Conservation (phyloP, 202 grass and related monocot species). For the Brachypodium distachyon region DNA sequence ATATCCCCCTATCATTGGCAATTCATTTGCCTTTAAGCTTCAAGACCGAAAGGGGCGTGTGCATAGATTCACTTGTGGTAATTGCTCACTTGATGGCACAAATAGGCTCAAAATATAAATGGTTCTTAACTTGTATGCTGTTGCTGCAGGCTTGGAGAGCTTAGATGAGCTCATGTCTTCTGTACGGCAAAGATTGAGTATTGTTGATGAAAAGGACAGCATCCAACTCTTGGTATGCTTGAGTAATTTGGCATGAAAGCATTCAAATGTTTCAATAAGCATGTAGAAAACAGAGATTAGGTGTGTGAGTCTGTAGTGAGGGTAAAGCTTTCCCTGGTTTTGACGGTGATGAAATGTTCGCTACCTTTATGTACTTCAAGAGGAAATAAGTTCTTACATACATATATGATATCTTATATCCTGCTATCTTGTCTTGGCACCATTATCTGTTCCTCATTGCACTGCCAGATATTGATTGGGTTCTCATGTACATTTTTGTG, state of each 20-base stretch:
- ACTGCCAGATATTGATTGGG: constrained; percentile 1
- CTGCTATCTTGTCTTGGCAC: background rate
- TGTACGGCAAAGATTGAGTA: constrained; percentile 59
- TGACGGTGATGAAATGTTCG: background rate
- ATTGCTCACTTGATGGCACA: constrained; percentile 8
- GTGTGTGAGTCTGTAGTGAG: background rate
- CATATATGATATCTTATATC: background rate
- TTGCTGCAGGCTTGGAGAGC: constrained; percentile 44
- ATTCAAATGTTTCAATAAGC: background rate
- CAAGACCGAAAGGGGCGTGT: constrained; percentile 70
- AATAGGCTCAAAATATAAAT: background rate
- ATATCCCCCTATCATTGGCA: constrained; percentile 59
- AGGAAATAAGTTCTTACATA: background rate
- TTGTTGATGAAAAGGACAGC: constrained; percentile 33
- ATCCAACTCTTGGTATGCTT: constrained; percentile 82
- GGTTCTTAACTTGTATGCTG: constrained; percentile 15
- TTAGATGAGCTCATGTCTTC: constrained; percentile 62
- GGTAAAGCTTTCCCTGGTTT: background rate
- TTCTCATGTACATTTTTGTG: no score
- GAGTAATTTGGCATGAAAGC: constrained; percentile 13
- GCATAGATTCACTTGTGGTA: constrained; percentile 87
- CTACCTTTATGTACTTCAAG: background rate
- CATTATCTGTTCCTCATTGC: background rate
- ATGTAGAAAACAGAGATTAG: constrained; percentile 1
- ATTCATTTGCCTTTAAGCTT: constrained; percentile 88